Percentiles rank a stretch among this genome's conserved stretches.
phyloP scores from a whole-genome alignment of 179 eudicot species.

The Beta corolliflora region DNA sequence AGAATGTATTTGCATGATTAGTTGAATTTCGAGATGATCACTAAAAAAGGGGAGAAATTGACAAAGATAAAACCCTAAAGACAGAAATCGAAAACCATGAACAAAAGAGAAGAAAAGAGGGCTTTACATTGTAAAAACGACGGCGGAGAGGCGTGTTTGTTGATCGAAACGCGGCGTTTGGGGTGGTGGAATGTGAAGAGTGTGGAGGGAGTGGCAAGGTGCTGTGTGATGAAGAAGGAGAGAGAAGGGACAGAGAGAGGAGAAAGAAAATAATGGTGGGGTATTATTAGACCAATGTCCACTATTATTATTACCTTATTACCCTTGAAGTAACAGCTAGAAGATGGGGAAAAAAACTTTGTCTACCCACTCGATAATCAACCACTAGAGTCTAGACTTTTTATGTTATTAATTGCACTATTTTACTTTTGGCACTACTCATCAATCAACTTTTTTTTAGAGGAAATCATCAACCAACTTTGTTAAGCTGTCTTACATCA shows the following conservation, averaged over 20 bases:
- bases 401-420: too few relatives aligned
- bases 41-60: not conserved
- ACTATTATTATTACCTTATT: too few relatives aligned
- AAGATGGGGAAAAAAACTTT: too few relatives aligned
- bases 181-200: constrained; percentile 2
- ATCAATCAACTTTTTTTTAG: too few relatives aligned
- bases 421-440: too few relatives aligned
- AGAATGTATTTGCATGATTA: not conserved
- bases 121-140: constrained; percentile 15
- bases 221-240: not conserved
- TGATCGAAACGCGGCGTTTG: constrained; percentile 24
- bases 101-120: not conserved
- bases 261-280: not conserved
- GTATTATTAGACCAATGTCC: too few relatives aligned
- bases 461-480: too few relatives aligned
- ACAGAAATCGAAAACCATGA: not conserved
- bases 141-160: not conserved
- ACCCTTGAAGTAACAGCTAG: too few relatives aligned
- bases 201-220: not conserved
- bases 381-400: too few relatives aligned
- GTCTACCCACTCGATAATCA: too few relatives aligned
- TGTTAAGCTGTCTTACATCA: too few relatives aligned
- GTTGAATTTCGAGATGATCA: constrained; percentile 7
- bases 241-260: not conserved
- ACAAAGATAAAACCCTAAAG: constrained; percentile 25